Evolutionary conservation across 495 filamentous ascomycete species (phyloP), one percentile per base, ranked within the genome.

Genomic region (Trichoderma virens): DNA sequence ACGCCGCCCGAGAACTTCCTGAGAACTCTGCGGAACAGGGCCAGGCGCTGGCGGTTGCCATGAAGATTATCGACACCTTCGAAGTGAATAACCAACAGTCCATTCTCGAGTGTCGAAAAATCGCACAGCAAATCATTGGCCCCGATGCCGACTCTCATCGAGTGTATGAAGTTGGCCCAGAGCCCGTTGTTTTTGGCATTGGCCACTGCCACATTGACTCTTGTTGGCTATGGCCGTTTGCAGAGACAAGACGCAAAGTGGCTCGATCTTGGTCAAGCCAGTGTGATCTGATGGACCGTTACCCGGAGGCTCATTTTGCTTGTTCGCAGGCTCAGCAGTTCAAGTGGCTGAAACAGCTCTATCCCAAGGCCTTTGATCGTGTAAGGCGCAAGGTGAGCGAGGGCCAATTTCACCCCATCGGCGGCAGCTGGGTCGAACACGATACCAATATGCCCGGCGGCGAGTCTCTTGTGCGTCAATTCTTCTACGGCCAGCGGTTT

Each of bases 191-290:
- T 23, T 92, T 86, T 70, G 94, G 85, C 23, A 93, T 96, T 65
- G 94, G 94, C 3, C 89, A 98, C 76, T 98, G 94, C 68, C 94
- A 98, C 72, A 98, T 98, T 67, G 94, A 95, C 76, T 93, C 90
- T 30, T 97, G 93, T 75, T 98, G 94, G 94, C 79, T 98, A 11
- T 98, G 94, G 94, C 94, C 94, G 2, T 98, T 89, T 82, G 94
- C 91, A n/a, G 94, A 98, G 80, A 98, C 94, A 0, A 97, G 96
- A 74, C 88, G 94, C 65, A 98, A 98, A 79, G 88, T 97, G 7
- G 94, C 91, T 28, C 86, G 94, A 25, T 97, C 93, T 1, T 98
- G 94, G 93, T 90, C 92, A 2, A 96, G 90, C 71, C 94, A 98
- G 72, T 96, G 92, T 72, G 87, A 93, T 69, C 78, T 98, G 54